A percentile compares a stretch with the other conserved stretches of the same genome.
phyloP scores from a whole-genome alignment of 768 basidiomycete genomes.

The Russula lepida region DNA sequence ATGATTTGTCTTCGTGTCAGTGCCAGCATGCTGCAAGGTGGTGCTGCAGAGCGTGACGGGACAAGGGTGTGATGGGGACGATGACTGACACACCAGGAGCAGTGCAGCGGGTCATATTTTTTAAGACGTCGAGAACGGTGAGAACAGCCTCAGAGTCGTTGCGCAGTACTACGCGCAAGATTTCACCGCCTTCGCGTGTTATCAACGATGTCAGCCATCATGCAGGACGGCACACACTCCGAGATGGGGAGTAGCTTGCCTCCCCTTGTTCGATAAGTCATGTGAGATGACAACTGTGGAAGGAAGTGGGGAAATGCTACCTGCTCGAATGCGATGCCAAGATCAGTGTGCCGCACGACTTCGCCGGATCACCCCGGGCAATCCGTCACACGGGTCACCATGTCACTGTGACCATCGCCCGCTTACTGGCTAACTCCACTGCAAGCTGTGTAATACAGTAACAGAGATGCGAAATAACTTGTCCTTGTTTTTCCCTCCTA shows the following conservation, averaged over 20 bases:
- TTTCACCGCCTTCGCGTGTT: too few species aligned
- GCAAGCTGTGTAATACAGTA: too few species aligned
- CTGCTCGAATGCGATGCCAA: constrained; percentile 95
- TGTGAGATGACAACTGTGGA: neutral
- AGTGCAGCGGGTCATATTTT: constrained; percentile 90
- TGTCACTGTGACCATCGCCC: too few species aligned
- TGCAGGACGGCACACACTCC: constrained; percentile 88
- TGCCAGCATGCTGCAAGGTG: neutral
- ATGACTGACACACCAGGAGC: constrained; percentile 57
- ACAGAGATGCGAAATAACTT: too few species aligned
- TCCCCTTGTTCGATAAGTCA: constrained; percentile 47
- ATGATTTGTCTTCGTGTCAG: neutral
- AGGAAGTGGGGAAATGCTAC: constrained; percentile 33
- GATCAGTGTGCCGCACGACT: constrained; percentile 89
- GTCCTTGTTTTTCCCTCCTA: too few species aligned
- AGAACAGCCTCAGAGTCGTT: constrained; percentile 80
- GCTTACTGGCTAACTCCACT: too few species aligned
- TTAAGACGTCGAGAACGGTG: constrained; percentile 95
- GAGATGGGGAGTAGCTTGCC: constrained; percentile 65
- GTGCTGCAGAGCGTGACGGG: neutral
- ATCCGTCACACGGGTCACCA: too few species aligned
- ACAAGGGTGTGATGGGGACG: neutral
- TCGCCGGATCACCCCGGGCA: too few species aligned
- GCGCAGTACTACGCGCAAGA: constrained; percentile 81
- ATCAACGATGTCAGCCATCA: constrained; percentile 90